phyloP scores from a whole-genome alignment of 2,329 filamentous ascomycete species.

The Biscogniauxia mediterranea region DNA sequence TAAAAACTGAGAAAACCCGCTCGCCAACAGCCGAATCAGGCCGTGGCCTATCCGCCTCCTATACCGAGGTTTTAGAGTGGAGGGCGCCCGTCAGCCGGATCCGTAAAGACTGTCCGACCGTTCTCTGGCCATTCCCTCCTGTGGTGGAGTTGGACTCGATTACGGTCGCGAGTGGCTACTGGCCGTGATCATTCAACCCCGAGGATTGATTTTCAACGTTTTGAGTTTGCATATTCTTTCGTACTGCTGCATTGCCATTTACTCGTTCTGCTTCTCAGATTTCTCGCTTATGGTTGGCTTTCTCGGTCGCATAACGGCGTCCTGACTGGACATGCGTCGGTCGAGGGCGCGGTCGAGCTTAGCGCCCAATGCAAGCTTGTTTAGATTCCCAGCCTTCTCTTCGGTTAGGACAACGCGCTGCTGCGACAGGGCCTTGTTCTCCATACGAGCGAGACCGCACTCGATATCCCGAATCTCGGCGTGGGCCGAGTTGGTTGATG shows the following conservation, averaged over 20 bases:
- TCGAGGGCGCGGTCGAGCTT: slow-evolving; percentile 87
- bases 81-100: background rate
- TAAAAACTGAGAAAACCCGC: background rate
- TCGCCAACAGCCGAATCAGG: background rate
- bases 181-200: background rate
- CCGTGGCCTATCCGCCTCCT: background rate
- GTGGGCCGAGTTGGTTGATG: slow-evolving; percentile 53
- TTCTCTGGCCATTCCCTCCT: background rate
- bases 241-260: slow-evolving; percentile 1
- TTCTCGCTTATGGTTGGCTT: slow-evolving; percentile 38
- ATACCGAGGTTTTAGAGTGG: slow-evolving; percentile 3
- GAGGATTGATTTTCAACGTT: background rate
- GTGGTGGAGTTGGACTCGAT: background rate
- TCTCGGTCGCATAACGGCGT: slow-evolving; percentile 74
- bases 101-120: background rate
- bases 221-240: background rate
- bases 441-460: slow-evolving; percentile 78
- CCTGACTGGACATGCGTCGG: slow-evolving; percentile 82
- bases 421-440: slow-evolving; percentile 79
- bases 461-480: slow-evolving; percentile 68
- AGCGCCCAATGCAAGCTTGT: slow-evolving; percentile 83
- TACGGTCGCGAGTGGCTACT: background rate
- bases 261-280: slow-evolving; percentile 10
- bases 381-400: slow-evolving; percentile 78
- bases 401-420: slow-evolving; percentile 79